Percentiles rank a stretch among this genome's conserved stretches.
Evolutionary conservation across 257 asterid species (phyloP).

Genomic region (Gynochthodes officinalis): DNA sequence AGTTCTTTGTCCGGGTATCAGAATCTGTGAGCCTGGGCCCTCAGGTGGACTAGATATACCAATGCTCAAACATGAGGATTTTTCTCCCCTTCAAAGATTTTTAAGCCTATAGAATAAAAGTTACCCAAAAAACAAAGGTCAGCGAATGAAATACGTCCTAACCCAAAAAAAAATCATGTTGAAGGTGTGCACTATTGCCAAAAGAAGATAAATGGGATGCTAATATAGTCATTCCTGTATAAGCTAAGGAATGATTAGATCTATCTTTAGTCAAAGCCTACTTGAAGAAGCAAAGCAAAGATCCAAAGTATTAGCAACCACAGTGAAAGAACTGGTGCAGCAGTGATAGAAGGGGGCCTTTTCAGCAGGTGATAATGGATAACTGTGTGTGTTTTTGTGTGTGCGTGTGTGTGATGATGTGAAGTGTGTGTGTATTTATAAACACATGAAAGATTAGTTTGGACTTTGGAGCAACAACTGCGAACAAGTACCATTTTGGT

Average conservation of each 20-base stretch:
- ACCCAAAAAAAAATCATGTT: not conserved
- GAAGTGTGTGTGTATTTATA: not conserved
- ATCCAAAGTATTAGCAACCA: not conserved
- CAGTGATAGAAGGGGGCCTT: too few species aligned
- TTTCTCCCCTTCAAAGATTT: not conserved
- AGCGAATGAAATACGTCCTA: not conserved
- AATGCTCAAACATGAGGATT: not conserved
- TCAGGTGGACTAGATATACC: slow-evolving; percentile 7
- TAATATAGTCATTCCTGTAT: not conserved
- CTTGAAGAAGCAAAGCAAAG: slow-evolving; percentile 13
- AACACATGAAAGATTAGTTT: not conserved
- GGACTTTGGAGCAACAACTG: not conserved
- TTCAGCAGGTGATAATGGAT: not conserved
- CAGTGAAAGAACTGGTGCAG: not conserved
- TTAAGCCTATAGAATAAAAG: not conserved
- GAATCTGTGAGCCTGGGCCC: slow-evolving; percentile 19
- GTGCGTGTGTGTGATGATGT: not conserved
- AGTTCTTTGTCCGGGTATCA: slow-evolving; percentile 17
- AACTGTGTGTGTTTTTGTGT: not conserved
- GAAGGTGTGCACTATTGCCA: not conserved
- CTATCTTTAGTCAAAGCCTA: not conserved
- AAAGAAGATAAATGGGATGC: not conserved
- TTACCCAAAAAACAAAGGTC: not conserved
- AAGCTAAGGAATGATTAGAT: not conserved
- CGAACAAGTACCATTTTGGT: not conserved